Conservation (phyloP, 306 rosid species). For the Comarum palustre region DNA sequence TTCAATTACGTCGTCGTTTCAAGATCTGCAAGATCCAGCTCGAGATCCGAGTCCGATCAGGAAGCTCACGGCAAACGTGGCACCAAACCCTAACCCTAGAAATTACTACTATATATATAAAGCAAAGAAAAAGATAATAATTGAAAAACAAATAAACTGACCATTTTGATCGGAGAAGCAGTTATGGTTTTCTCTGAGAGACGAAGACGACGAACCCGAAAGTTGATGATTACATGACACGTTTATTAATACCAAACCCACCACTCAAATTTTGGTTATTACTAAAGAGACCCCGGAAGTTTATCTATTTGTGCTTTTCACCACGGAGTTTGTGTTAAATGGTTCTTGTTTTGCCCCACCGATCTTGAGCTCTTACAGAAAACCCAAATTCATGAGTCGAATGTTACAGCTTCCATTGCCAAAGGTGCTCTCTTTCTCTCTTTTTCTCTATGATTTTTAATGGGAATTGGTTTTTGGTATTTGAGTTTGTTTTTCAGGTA, state of each 20-base stretch:
- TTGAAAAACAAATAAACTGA: not conserved
- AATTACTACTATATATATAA: not conserved
- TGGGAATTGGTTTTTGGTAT: not conserved
- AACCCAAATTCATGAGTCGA: not conserved
- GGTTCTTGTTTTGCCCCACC: not conserved
- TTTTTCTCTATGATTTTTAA: not conserved
- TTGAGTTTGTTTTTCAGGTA: conserved; percentile 18
- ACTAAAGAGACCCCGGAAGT: not conserved
- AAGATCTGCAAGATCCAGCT: conserved; percentile 21
- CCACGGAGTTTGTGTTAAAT: not conserved
- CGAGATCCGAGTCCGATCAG: conserved; percentile 4
- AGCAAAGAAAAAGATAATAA: not conserved
- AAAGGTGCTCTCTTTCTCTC: conserved; percentile 10
- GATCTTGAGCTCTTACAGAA: not conserved
- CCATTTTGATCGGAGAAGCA: conserved; percentile 19
- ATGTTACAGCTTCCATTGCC: not conserved
- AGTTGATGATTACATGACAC: not conserved
- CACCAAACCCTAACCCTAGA: conserved; percentile 1
- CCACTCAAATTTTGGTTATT: conserved; percentile 2
- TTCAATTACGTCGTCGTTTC: not conserved
- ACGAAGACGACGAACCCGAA: not conserved
- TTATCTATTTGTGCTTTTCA: not conserved
- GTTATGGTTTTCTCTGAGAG: conserved; percentile 4
- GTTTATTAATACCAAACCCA: conserved; percentile 6
- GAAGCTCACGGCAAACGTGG: not conserved